These are phyloP conservation scores for Ustilaginoidea virens DNA, from an alignment of 2,329 filamentous ascomycete genomes.

Conservation along the genomic window DNA sequence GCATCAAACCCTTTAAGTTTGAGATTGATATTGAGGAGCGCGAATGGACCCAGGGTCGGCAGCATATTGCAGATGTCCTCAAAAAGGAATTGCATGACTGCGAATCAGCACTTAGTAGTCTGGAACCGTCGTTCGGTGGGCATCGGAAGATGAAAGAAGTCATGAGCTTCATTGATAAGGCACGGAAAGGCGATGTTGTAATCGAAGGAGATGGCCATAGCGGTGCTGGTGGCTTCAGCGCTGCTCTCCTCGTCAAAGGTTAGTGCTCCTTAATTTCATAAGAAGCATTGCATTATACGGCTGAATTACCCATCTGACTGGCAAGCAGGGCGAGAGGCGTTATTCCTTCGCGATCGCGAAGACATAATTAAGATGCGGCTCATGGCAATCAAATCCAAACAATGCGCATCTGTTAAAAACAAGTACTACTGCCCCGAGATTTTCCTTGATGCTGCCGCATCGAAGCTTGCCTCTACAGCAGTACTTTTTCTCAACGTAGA, in stretches of 20 bases:
- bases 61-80: constrained; percentile 67
- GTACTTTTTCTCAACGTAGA: constrained; percentile 97
- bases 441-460: constrained; percentile 92
- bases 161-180: constrained; percentile 78
- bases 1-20: constrained; percentile 97
- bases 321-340: constrained; percentile 64
- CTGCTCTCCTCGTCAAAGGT: constrained; percentile 73
- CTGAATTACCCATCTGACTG: constrained; percentile 10
- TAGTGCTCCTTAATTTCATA: too few species aligned
- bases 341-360: constrained; percentile 84
- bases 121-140: constrained; percentile 68
- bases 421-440: constrained; percentile 96
- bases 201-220: constrained; percentile 71
- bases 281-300: too few species aligned
- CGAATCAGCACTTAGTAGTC: constrained; percentile 57
- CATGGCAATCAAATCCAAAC: constrained; percentile 74
- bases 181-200: constrained; percentile 68
- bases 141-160: constrained; percentile 79
- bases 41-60: constrained; percentile 76
- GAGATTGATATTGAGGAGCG: constrained; percentile 87
- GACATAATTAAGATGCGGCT: constrained; percentile 86
- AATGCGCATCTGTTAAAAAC: constrained; percentile 70
- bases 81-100: constrained; percentile 78
- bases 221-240: constrained; percentile 87
- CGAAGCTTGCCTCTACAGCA: constrained; percentile 86